Evolutionary conservation across 2,329 filamentous ascomycete genomes (phyloP), one percentile per base, ranked within the genome.

Genomic region (Cryphonectria naterciae): DNA sequence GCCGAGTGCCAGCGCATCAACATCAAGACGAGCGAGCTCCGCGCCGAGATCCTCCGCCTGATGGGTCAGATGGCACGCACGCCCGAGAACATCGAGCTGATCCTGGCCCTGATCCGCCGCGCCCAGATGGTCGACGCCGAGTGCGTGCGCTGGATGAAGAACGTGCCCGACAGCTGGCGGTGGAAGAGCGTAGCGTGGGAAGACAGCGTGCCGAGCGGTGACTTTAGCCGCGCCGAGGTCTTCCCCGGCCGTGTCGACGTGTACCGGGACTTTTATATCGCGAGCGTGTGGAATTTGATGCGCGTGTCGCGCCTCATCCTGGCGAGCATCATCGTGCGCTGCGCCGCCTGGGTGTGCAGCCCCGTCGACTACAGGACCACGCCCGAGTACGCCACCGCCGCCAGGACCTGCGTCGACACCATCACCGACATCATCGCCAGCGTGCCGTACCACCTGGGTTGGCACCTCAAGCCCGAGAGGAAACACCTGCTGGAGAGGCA

Each of bases 301-400:
- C 82, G 88, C 22, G 83, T 85, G 22, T 83, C 85, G 8, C 82
- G 89, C 2, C 81, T 91, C 39, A 84, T 88, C 67, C 81, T 90
- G 35, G 84, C 85, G 3, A 85, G 86, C 22, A 79, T 88, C 22
- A 84, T 87, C 52, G 85, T 90, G 17, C 85, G 89, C 8, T 89
- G 87, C 75, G 84, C 86, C 8, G 88, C 89, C 1, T 90, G 88
- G 88, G 81, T 87, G 35, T 88, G 86, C 77, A 82, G 84, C 11
- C 88, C 89, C 0, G 83, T 88, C 11, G 88, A 91, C 77, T 90
- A 90, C 75, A 83, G 88, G 58, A 90, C 88, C 1, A 90, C 88
- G 7, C 85, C 87, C 25, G 87, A 90, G 77, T 91, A 90, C 74
- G 87, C 87, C 15, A 84, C 84, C 0, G 85, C 86, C 5, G 83